Conservation (phyloP, 768 basidiomycete genomes). For the Pisolithus sp. region DNA sequence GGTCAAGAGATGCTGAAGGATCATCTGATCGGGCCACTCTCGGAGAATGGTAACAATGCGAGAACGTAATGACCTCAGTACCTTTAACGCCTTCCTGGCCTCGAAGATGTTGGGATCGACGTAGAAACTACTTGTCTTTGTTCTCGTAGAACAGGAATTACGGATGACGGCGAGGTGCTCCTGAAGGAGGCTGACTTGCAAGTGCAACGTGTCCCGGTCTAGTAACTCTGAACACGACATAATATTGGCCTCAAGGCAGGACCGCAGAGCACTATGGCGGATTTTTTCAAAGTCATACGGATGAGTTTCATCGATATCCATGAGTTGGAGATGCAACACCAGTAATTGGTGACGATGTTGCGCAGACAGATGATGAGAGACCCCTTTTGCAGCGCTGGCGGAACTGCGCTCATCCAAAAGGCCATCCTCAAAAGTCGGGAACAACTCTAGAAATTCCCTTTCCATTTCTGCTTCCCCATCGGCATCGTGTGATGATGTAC, state of each 20-base stretch:
- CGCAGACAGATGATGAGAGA: slow-evolving; percentile 25
- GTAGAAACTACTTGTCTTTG: slow-evolving; percentile 67
- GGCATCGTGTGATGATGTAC: slow-evolving; percentile 45
- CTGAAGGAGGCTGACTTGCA: slow-evolving; percentile 48
- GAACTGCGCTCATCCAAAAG: slow-evolving; percentile 16
- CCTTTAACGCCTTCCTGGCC: slow-evolving; percentile 48
- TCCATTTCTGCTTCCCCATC: slow-evolving; percentile 67
- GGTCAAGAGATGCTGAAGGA: slow-evolving; percentile 74
- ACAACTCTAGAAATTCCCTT: slow-evolving; percentile 75
- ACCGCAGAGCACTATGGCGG: slow-evolving; percentile 28
- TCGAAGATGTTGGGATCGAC: slow-evolving; percentile 69
- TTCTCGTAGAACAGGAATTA: slow-evolving; percentile 10
- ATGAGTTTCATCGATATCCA: slow-evolving; percentile 14
- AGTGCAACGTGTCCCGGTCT: slow-evolving; percentile 45
- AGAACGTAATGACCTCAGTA: slow-evolving; percentile 44
- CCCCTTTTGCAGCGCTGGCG: slow-evolving; percentile 1
- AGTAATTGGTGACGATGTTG: slow-evolving; percentile 33
- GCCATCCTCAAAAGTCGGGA: slow-evolving; percentile 75
- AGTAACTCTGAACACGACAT: slow-evolving; percentile 35
- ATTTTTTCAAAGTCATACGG: slow-evolving; percentile 26
- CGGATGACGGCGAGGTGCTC: slow-evolving; percentile 31
- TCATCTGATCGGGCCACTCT: slow-evolving; percentile 98
- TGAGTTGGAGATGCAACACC: slow-evolving; percentile 43
- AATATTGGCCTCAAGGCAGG: slow-evolving; percentile 26
- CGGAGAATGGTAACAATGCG: slow-evolving; percentile 53